Percentiles rank a stretch among this genome's conserved stretches.
These are phyloP conservation scores for Didymosphaeria variabile DNA, from an alignment of 2,329 filamentous ascomycete species.

Conservation along the genomic window DNA sequence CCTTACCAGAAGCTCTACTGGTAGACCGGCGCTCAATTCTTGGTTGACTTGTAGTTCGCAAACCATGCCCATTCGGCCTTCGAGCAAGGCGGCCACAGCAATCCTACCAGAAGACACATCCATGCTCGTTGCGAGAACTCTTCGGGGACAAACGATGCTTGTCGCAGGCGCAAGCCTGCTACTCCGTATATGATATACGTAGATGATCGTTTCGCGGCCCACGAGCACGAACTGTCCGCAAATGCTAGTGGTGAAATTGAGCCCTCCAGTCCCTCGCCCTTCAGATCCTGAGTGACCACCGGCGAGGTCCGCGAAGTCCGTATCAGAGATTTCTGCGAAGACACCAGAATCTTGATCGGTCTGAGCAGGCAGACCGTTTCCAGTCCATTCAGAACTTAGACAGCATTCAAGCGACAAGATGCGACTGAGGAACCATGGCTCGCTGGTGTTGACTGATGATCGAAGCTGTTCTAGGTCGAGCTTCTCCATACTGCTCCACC, in stretches of 20 bases:
- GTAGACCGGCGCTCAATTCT: constrained; percentile 4
- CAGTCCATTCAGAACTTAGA: constrained; percentile 54
- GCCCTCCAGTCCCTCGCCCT: constrained; percentile 27
- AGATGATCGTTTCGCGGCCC: constrained; percentile 62
- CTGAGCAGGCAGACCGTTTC: constrained; percentile 36
- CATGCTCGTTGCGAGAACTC: constrained; percentile 69
- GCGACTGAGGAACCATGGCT: constrained; percentile 56
- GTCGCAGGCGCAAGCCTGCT: constrained; percentile 57
- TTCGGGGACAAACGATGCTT: constrained; percentile 64
- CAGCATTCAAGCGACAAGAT: constrained; percentile 60
- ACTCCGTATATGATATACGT: constrained; percentile 62
- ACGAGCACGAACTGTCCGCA: constrained; percentile 68
- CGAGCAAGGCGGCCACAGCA: constrained; percentile 67
- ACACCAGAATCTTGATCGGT: constrained; percentile 14
- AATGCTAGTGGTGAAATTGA: constrained; percentile 63
- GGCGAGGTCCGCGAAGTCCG: constrained; percentile 48
- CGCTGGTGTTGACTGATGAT: constrained; percentile 5
- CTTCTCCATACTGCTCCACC: constrained; percentile 50
- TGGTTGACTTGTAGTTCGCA: constrained; percentile 56
- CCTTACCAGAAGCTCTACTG: constrained; percentile 24
- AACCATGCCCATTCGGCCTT: constrained; percentile 68
- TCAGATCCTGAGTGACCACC: constrained; percentile 29
- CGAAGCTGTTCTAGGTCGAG: background rate
- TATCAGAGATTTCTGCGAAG: constrained; percentile 32
- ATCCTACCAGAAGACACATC: constrained; percentile 66